Percentiles rank a stretch among this genome's conserved stretches.
Evolutionary conservation across 306 rosid species (phyloP).

Genomic region (Albizia julibrissin): DNA sequence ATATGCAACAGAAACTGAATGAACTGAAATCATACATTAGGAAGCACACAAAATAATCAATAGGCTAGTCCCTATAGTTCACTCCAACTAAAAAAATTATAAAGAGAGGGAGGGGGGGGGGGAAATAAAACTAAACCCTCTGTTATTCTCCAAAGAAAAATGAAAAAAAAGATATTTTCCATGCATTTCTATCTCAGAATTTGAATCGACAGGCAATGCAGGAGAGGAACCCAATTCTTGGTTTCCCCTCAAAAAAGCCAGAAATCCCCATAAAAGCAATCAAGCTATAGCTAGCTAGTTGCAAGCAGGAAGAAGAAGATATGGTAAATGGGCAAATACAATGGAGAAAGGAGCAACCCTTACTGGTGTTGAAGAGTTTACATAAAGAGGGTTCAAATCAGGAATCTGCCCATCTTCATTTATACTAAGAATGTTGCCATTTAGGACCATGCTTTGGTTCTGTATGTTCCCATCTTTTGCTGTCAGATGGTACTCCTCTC

Average conservation of each 20-base stretch:
- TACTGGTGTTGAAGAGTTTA: slow-evolving; percentile 62
- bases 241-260: slow-evolving; percentile 19
- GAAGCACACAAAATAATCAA: slow-evolving; percentile 1
- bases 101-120: too few relatives aligned
- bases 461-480: slow-evolving; percentile 66
- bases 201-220: slow-evolving; percentile 15
- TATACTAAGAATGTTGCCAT: slow-evolving; percentile 65
- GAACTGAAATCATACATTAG: neutral
- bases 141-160: slow-evolving; percentile 23
- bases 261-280: neutral
- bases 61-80: neutral
- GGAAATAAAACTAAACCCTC: neutral
- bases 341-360: slow-evolving; percentile 69
- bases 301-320: slow-evolving; percentile 62
- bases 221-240: slow-evolving; percentile 47
- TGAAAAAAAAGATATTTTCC: slow-evolving; percentile 12
- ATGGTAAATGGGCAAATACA: slow-evolving; percentile 84
- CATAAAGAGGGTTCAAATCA: slow-evolving; percentile 57
- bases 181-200: slow-evolving; percentile 35
- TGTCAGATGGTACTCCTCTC: slow-evolving; percentile 85
- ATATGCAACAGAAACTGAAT: neutral
- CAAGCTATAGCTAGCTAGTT: slow-evolving; percentile 29
- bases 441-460: slow-evolving; percentile 77
- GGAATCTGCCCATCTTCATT: slow-evolving; percentile 78
- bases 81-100: neutral